Conservation (phyloP, 2,329 filamentous ascomycete species). For the Sodiomyces alkalinus region DNA sequence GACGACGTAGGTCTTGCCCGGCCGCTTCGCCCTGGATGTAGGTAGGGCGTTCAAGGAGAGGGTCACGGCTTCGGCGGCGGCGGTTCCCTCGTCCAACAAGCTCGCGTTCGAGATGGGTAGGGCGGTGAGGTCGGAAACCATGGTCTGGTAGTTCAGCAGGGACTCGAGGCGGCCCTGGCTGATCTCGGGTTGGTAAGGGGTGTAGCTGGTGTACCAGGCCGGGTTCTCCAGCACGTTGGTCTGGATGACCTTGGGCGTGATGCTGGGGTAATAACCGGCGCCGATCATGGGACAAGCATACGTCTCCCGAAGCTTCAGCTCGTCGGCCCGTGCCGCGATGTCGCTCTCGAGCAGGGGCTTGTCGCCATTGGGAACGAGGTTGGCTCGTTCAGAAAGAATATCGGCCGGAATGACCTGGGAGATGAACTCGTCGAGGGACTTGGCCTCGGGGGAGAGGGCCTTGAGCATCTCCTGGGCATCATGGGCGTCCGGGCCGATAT, state of each 20-base stretch:
- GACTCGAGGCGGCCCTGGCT: constrained; percentile 89
- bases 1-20: constrained; percentile 70
- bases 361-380: constrained; percentile 36
- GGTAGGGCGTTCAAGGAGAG: constrained; percentile 69
- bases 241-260: constrained; percentile 79
- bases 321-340: constrained; percentile 28
- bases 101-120: constrained; percentile 84
- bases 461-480: constrained; percentile 67
- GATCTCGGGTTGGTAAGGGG: constrained; percentile 93
- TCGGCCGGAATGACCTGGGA: constrained; percentile 68
- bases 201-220: constrained; percentile 96
- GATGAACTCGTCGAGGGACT: constrained; percentile 68
- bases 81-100: constrained; percentile 79
- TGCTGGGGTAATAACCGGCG: constrained; percentile 75
- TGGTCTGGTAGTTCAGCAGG: constrained; percentile 86
- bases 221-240: constrained; percentile 86
- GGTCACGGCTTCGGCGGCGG: constrained; percentile 91
- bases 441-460: constrained; percentile 57
- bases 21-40: constrained; percentile 52
- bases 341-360: constrained; percentile 43
- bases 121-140: constrained; percentile 77
- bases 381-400: constrained; percentile 52
- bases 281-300: constrained; percentile 49
- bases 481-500: constrained; percentile 67
- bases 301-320: constrained; percentile 19